Conservation (phyloP, 345 rosid species). For the Brassica nigra region DNA sequence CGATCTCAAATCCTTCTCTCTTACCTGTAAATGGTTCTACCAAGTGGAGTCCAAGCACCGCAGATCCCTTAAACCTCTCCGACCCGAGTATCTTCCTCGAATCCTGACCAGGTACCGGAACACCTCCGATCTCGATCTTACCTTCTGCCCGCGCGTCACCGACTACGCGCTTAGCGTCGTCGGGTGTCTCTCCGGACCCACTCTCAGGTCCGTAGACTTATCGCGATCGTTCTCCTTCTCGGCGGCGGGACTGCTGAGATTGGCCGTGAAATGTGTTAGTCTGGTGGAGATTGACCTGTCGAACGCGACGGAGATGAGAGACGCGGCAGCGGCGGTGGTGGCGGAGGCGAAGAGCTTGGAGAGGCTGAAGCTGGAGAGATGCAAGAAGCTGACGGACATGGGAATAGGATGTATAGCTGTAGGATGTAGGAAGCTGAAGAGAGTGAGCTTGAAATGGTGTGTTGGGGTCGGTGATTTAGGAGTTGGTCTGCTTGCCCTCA, state of each 20-base stretch:
- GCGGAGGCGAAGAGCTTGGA: slow-evolving; percentile 51
- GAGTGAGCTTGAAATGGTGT: slow-evolving; percentile 56
- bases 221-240: slow-evolving; percentile 48
- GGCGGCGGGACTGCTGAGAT: slow-evolving; percentile 41
- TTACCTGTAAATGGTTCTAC: slow-evolving; percentile 43
- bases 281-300: slow-evolving; percentile 46
- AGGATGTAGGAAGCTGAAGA: slow-evolving; percentile 47
- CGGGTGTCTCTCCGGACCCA: slow-evolving; percentile 34
- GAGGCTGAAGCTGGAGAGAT: slow-evolving; percentile 47
- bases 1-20: slow-evolving; percentile 53
- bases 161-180: slow-evolving; percentile 43
- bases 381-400: slow-evolving; percentile 54
- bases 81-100: slow-evolving; percentile 43
- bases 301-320: slow-evolving; percentile 48
- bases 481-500: slow-evolving; percentile 50
- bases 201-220: slow-evolving; percentile 41
- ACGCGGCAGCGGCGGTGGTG: slow-evolving; percentile 44
- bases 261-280: slow-evolving; percentile 38
- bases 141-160: slow-evolving; percentile 46
- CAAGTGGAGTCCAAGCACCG: slow-evolving; percentile 48
- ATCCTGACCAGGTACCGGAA: slow-evolving; percentile 34
- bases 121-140: slow-evolving; percentile 46
- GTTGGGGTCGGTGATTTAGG: slow-evolving; percentile 54
- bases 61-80: slow-evolving; percentile 39
- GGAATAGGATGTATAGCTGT: slow-evolving; percentile 57